Base-by-base conservation (phyloP, 306 rosid genomes). In the Pyrus betulifolia region DNA sequence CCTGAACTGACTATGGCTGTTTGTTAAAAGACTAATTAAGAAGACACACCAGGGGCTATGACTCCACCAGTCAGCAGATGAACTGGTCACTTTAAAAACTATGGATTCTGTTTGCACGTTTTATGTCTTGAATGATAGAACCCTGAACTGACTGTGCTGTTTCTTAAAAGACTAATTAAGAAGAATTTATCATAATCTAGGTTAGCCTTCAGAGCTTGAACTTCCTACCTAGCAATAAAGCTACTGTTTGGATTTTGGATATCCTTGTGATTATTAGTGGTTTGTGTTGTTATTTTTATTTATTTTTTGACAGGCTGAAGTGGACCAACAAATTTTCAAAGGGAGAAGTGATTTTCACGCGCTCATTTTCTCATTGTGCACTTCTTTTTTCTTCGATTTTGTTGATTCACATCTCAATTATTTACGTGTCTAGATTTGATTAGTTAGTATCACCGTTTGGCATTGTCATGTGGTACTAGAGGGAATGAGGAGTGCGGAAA, bases 31-130 rank as follows among this genome's bases (percentile, higher is more conserved):
- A n/a, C n/a, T n/a, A n/a, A n/a, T n/a, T n/a, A n/a, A n/a, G n/a
- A n/a, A n/a, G 76, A 75, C 89, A 87, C 79, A 58, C 91, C 18
- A 74, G 89, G 74, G 80, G 79, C 33, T 90, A 75, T 62, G 90
- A 84, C 66, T 76, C 84, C 76, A 74, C 84, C 49, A 45, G 82
- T 71, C 92, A 84, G 82, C 88, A 88, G 70, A 74, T 82, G 77
- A 84, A 85, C 49, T 94, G 98, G 96, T 89, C 96, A 15, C 97
- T 91, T 62, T 94, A 77, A 38, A 55, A 38, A 11, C 69, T 22
- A 17, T 1, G 27, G 11, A 2, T 5, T 51, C 28, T 23, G 28
- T 12, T 13, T 27, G 67, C 15, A 23, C 25, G 55, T 15, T 72
- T 44, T 38, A 38, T 72, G 52, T 25, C 38, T 40, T 38, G 52